Evolutionary conservation across 164 flowering plant genomes (phyloP).

Genomic region (Dillenia turbinata): DNA sequence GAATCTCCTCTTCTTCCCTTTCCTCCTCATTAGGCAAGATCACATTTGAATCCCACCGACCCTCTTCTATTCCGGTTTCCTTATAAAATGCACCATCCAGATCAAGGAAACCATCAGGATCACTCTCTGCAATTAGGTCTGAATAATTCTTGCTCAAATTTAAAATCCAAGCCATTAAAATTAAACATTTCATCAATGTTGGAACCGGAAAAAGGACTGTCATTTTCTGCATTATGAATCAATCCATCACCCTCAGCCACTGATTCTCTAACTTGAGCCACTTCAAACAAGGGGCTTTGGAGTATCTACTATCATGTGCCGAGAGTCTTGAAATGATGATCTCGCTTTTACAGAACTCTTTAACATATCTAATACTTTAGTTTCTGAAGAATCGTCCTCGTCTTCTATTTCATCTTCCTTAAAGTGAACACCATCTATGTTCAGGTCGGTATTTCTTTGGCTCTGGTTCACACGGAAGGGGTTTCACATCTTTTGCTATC

Average conservation of each 20-base stretch:
- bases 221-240: slow-evolving; percentile 3
- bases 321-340: neutral
- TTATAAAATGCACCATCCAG: slow-evolving; percentile 33
- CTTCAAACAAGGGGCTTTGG: slow-evolving; percentile 1
- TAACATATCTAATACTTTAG: slow-evolving; percentile 49
- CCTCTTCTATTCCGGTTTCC: slow-evolving; percentile 14
- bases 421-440: slow-evolving; percentile 47
- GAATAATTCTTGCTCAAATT: slow-evolving; percentile 63
- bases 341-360: slow-evolving; percentile 1
- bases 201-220: slow-evolving; percentile 1
- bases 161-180: slow-evolving; percentile 29
- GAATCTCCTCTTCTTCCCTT: slow-evolving; percentile 77
- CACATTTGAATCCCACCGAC: slow-evolving; percentile 5
- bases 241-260: neutral
- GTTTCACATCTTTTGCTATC: slow-evolving; percentile 30
- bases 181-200: slow-evolving; percentile 11
- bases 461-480: slow-evolving; percentile 10
- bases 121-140: slow-evolving; percentile 35
- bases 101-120: slow-evolving; percentile 65
- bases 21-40: slow-evolving; percentile 30
- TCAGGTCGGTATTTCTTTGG: slow-evolving; percentile 18
- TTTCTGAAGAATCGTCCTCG: slow-evolving; percentile 26
- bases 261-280: neutral
- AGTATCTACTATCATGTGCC: slow-evolving; percentile 2
- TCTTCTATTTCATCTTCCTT: slow-evolving; percentile 75